These are phyloP conservation scores for Kurtzmaniella quercitrusa DNA, from an alignment of 1,139 yeast species.

Conservation along the genomic window DNA sequence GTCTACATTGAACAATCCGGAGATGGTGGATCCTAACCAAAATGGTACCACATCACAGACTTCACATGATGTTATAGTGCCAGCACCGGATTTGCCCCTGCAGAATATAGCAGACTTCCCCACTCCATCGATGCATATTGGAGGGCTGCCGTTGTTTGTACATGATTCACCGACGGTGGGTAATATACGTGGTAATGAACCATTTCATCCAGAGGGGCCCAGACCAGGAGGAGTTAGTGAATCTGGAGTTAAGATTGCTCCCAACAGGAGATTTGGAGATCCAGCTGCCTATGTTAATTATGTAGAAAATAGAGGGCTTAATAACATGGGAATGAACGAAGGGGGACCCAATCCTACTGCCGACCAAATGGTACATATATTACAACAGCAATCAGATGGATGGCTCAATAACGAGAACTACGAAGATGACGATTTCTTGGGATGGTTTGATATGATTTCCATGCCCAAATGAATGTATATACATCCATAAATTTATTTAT, in stretches of 20 bases:
- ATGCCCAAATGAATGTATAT: slow-evolving; percentile 17
- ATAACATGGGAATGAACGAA: slow-evolving; percentile 10
- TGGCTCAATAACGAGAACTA: slow-evolving; percentile 71
- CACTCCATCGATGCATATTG: neutral
- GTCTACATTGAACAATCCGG: neutral
- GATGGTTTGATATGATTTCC: slow-evolving; percentile 83
- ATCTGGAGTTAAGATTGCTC: neutral
- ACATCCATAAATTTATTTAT: neutral
- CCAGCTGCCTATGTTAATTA: neutral
- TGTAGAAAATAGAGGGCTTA: neutral
- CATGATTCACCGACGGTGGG: neutral
- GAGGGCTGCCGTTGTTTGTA: neutral
- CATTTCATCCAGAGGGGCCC: neutral
- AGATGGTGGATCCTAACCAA: neutral
- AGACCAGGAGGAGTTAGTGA: neutral
- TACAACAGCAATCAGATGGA: slow-evolving; percentile 79
- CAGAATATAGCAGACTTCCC: neutral
- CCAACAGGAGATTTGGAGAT: neutral
- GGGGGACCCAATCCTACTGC: slow-evolving; percentile 15
- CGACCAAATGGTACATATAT: slow-evolving; percentile 50
- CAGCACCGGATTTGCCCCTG: neutral
- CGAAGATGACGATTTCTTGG: slow-evolving; percentile 75
- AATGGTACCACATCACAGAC: neutral
- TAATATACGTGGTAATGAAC: neutral
- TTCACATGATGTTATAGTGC: neutral